phyloP scores from a whole-genome alignment of 176 grass and related monocot genomes.

The Aegilops bicornis region DNA sequence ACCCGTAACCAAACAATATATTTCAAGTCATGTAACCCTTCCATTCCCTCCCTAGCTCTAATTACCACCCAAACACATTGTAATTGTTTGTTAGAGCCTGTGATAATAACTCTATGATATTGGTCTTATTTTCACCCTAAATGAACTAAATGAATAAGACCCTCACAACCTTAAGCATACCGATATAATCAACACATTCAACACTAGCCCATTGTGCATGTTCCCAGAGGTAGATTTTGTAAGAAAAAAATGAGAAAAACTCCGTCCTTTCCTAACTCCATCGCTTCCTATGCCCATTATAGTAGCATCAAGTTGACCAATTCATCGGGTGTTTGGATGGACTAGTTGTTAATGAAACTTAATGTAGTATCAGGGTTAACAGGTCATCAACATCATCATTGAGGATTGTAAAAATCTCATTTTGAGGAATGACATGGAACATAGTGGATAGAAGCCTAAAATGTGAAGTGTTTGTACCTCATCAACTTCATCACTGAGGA shows the following conservation, averaged over 20 bases:
- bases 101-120: neutral
- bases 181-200: neutral
- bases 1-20: neutral
- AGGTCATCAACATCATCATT: constrained; percentile 2
- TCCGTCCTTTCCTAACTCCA: neutral
- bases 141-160: neutral
- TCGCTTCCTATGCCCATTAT: neutral
- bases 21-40: neutral
- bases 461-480: constrained; percentile 26
- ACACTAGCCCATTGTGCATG: neutral
- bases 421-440: neutral
- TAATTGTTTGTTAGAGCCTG: neutral
- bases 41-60: neutral
- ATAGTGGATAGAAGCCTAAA: neutral
- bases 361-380: neutral
- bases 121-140: neutral
- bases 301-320: neutral
- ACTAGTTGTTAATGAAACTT: neutral
- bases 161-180: neutral
- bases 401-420: constrained; percentile 11
- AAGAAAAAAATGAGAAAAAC: neutral
- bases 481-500: neutral
- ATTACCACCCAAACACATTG: neutral
- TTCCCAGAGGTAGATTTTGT: neutral
- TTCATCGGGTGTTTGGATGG: neutral